Base-by-base conservation (phyloP, 768 basidiomycete genomes). In the Artomyces pyxidatus region DNA sequence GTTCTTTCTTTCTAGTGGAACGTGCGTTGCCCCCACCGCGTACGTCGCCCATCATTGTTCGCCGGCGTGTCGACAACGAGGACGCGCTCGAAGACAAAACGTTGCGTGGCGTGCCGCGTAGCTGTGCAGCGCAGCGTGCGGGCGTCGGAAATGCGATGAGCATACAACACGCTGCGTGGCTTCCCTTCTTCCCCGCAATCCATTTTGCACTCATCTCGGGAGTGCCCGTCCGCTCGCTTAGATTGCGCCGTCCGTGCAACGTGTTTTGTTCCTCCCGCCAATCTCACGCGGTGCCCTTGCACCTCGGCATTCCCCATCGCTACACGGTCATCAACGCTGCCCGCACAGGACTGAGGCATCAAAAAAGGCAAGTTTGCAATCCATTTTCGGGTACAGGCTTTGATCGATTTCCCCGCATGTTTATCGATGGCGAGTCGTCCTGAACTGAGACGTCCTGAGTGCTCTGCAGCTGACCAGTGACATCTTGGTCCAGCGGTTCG, bases 371-470 rank as follows among this genome's bases (percentile, higher is more conserved):
- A 23, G 40, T 41, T 23, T 14, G 19, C 19, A 14, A 23, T 19
- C 14, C 40, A 14, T 14, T 11, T 21, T 44, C 10, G 25, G 28
- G 43, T 19, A 44, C 10, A 28, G 6, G 43, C n/a, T 22, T 17
- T 27, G 28, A 44, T 44, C 43, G 43, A 44, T 44, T 26, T 23
- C 29, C 5, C 19, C 28, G 43, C 12, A 21, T 44, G 28, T 19
- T 44, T 44, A 44, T 44, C 43, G 43, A 44, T 44, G 43, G 43
- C 27, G 43, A 16, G 26, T n/a, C n/a, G n/a, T n/a, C n/a, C n/a
- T 19, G 43, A 29, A 17, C 23, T 27, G 43, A 14, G 43, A n/a
- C 21, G 26, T 11, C 17, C 43, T 11, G 27, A 26, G 28, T 19
- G 16, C 16, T 17, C n/a, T 22, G 21, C n/a, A n/a, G n/a, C n/a